Conservation (phyloP, 2,329 filamentous ascomycete species). For the Anthostomella pinea region DNA sequence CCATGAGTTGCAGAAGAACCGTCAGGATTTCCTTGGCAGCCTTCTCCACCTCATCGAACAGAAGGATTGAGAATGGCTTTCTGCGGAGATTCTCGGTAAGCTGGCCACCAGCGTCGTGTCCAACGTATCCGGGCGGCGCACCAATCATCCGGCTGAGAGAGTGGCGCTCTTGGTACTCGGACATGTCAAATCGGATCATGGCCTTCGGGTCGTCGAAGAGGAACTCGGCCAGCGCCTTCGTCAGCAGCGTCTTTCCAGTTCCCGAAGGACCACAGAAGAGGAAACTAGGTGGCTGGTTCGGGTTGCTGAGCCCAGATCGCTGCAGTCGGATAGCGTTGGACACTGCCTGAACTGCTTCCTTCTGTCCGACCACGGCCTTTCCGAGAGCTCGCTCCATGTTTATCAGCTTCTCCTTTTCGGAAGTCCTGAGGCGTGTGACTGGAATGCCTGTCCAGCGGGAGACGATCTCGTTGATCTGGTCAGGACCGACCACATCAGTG, state of each 20-base stretch:
- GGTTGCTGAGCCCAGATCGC: conserved; percentile 89
- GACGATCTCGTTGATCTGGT: conserved; percentile 99
- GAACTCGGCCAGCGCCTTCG: conserved; percentile 96
- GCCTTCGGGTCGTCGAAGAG: conserved; percentile 94
- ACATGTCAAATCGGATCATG: conserved; percentile 99
- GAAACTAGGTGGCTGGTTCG: conserved; percentile 96
- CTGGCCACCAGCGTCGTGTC: conserved; percentile 93
- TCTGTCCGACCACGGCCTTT: conserved; percentile 88
- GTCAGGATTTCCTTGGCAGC: conserved; percentile 96
- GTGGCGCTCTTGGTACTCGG: conserved; percentile 97
- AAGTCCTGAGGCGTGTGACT: conserved; percentile 87
- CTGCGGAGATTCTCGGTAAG: conserved; percentile 91
- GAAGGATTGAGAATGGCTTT: conserved; percentile 93
- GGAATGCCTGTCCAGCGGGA: conserved; percentile 98
- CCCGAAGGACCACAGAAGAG: conserved; percentile 97
- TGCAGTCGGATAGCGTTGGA: conserved; percentile 95
- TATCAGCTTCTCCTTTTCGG: conserved; percentile 97
- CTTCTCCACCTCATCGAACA: conserved; percentile 98
- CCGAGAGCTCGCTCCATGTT: conserved; percentile 88
- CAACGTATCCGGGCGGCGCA: conserved; percentile 93
- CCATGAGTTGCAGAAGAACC: conserved; percentile 98
- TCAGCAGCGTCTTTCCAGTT: conserved; percentile 96
- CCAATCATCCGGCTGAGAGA: conserved; percentile 96
- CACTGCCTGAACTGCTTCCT: conserved; percentile 87
- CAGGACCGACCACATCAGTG: conserved; percentile 89